Evolutionary conservation across 768 basidiomycete species (phyloP), one percentile per base, ranked within the genome.

Genomic region (Gautieria morchelliformis): DNA sequence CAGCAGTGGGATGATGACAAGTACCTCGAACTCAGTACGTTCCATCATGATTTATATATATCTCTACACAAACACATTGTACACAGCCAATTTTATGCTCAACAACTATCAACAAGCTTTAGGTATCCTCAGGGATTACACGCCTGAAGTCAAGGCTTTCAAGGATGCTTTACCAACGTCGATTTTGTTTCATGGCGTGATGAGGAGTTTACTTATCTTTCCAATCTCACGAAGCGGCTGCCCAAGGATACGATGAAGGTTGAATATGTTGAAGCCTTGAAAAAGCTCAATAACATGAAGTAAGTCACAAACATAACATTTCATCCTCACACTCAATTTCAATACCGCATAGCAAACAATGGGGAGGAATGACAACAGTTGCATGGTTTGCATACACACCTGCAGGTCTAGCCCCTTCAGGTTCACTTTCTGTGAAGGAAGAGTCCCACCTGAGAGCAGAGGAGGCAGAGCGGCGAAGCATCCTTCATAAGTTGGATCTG

Each of bases 71-170:
- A 44, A 7, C n/a, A n/a, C n/a, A n/a, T n/a, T n/a, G n/a, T n/a
- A n/a, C n/a, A n/a, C n/a, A n/a, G n/a, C n/a, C n/a, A n/a, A n/a
- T n/a, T 56, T 56, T 32, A 19, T 56, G 7, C 19, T 8, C 15
- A 56, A 56, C 32, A 56, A 56, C 37, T 56, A 56, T 32, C n/a
- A 32, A 46, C 54, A 56, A 20, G 54, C 54, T 7, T 12, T 46
- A 4, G 5, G 14, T 15, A 5, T 56, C 40, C 46, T 56, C 17
- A 14, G 14, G 7, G 40, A 56, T 8, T 14, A 41, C 17, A 45
- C 39, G 4, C 39, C 53, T 20, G 39, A 27, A 22, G 41, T 45
- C 6, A 40, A 40, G 19, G 20, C 20, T 30, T 45, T n/a, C 41
- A 45, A 54, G 19, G 12, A 35, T 19, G 6, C 3, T 19, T 4